Base-by-base conservation (phyloP, 2,329 filamentous ascomycete genomes). In the Stemphylium vesicarium region DNA sequence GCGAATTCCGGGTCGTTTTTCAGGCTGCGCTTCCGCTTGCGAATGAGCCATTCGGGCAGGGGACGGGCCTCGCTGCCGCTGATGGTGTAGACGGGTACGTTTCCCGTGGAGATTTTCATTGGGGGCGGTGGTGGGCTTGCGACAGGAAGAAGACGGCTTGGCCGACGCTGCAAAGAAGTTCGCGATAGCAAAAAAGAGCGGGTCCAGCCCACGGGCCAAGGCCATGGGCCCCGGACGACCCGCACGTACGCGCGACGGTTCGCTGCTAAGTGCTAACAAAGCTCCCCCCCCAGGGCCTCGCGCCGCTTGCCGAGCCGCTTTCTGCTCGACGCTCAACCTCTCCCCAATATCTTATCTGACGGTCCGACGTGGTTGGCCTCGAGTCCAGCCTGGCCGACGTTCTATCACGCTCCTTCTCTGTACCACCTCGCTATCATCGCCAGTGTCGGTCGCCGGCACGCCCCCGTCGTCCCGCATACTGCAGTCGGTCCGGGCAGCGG, bases 1-100 rank as follows among this genome's bases (percentile, higher is more conserved):
- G 93, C 89, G 77, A 94, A 98, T 73, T 97, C 94, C 56, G 90
- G 83, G 72, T 98, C 94, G 64, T 94, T 88, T 78, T 98, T 98
- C 65, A 97, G 80, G 72, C 91, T 96, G 54, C 69, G 47, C 82
- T 97, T 98, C 73, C 94, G 84, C 68, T 92, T 89, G 63, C 92
- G 85, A 31, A 92, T 90, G 57, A 99, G 89, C 93, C 95, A 99
- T 78, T 99, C 95, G 57, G 95, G 95, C 26, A 99, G 83, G 16
- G 91, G 91, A 22, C 94, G 86, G 6, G 92, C 90, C 32, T 91
- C 91, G 31, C 92, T 91, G 62, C 95, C 96, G 33, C 94, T 92
- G 69, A 99, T 91, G 50, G 95, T 98, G 73, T 99, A 99, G 2
- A 97, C 93, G 53, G 91, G 90, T 56, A 96, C 90, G 39, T 88